Evolutionary conservation across 768 basidiomycete genomes (phyloP).

Genomic region (Phylloporus rhodoxanthus): DNA sequence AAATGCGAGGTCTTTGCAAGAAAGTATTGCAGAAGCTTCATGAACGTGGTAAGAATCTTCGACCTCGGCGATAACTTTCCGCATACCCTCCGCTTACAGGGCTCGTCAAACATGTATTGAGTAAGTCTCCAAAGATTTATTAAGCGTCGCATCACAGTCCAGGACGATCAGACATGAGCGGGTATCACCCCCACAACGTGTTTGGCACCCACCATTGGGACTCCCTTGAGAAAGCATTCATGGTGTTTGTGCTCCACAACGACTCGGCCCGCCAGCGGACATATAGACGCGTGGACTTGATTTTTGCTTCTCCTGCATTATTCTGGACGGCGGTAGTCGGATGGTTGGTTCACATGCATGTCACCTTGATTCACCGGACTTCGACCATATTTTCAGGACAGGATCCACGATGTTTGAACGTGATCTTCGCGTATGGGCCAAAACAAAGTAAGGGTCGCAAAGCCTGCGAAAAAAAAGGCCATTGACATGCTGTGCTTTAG

Average conservation of each 20-base stretch:
- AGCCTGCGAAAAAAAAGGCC: neutral
- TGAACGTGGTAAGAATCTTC: conserved; percentile 43
- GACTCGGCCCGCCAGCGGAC: conserved; percentile 32
- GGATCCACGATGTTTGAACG: conserved; percentile 89
- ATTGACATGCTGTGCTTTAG: conserved; percentile 31
- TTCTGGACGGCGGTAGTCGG: conserved; percentile 90
- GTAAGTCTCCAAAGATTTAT: conserved; percentile 38
- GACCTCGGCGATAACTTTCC: neutral
- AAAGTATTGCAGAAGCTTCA: conserved; percentile 54
- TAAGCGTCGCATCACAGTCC: conserved; percentile 8
- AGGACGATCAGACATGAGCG: conserved; percentile 45
- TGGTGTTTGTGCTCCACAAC: conserved; percentile 64
- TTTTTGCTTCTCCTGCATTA: conserved; percentile 66
- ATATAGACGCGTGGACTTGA: conserved; percentile 76
- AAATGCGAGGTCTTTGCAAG: conserved; percentile 59
- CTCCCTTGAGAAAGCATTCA: conserved; percentile 78
- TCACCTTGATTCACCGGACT: neutral
- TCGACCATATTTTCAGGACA: conserved; percentile 43
- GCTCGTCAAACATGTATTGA: conserved; percentile 77
- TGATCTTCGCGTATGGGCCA: conserved; percentile 73
- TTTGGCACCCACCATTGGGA: conserved; percentile 64
- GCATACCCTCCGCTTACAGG: conserved; percentile 34
- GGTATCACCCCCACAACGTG: conserved; percentile 51
- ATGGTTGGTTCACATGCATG: conserved; percentile 44
- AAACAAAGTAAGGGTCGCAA: conserved; percentile 41